A percentile compares a stretch with the other conserved stretches of the same genome.
Conservation (phyloP, 2,329 filamentous ascomycete genomes). For the Cryphonectria carpinicola region DNA sequence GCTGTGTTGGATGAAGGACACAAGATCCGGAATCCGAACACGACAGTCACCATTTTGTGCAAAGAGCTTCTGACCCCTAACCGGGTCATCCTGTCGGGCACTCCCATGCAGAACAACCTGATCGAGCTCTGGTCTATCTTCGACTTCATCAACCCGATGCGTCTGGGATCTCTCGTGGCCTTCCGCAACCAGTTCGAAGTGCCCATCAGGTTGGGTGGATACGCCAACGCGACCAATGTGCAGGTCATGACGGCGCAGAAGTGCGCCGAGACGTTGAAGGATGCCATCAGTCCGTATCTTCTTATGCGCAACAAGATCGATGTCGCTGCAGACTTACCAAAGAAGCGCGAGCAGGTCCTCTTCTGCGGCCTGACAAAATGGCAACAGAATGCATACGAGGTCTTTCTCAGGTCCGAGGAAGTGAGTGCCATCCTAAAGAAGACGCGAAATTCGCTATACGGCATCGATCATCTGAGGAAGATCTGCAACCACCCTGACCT, state of each 20-base stretch:
- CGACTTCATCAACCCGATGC: constrained; percentile 97
- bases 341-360: constrained; percentile 94
- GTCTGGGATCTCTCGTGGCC: constrained; percentile 85
- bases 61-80: constrained; percentile 92
- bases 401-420: constrained; percentile 80
- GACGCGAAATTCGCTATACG: constrained; percentile 79
- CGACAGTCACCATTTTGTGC: constrained; percentile 90
- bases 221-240: constrained; percentile 91
- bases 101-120: constrained; percentile 96
- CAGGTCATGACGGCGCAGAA: constrained; percentile 94
- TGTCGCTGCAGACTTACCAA: constrained; percentile 88
- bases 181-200: constrained; percentile 93
- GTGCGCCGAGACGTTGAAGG: constrained; percentile 91
- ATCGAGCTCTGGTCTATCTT: constrained; percentile 96
- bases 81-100: constrained; percentile 90
- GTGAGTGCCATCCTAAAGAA: constrained; percentile 80
- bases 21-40: constrained; percentile 96
- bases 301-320: constrained; percentile 92
- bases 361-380: constrained; percentile 88
- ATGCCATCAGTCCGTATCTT: constrained; percentile 90
- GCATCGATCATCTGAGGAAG: constrained; percentile 90
- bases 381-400: constrained; percentile 80
- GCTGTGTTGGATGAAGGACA: constrained; percentile 96
- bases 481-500: constrained; percentile 98
- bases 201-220: constrained; percentile 90